phyloP scores from a whole-genome alignment of 176 grass and related monocot species.

The Microstegium vimineum region DNA sequence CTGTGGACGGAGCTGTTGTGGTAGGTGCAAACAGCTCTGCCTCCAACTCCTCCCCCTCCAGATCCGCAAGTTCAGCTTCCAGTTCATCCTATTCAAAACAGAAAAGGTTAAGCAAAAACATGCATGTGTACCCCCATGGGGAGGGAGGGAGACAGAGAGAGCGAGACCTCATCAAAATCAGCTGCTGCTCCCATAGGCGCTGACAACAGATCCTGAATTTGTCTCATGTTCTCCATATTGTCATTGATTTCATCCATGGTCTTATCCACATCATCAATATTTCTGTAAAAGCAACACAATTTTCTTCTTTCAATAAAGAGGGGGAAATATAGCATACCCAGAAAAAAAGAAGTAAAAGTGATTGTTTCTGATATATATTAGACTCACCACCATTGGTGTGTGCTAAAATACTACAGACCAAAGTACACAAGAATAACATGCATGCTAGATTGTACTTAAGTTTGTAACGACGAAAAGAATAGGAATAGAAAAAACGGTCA shows the following conservation, averaged over 20 bases:
- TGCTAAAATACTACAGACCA: background rate
- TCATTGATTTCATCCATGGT: slow-evolving; percentile 99
- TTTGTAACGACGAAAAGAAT: background rate
- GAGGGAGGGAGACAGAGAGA: background rate
- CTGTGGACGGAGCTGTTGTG: slow-evolving; percentile 46
- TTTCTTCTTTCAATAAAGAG: background rate
- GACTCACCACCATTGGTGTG: background rate
- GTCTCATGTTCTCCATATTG: slow-evolving; percentile 91
- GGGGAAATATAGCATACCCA: slow-evolving; percentile 10
- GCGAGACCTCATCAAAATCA: slow-evolving; percentile 94
- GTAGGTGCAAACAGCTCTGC: slow-evolving; percentile 71
- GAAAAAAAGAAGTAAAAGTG: background rate
- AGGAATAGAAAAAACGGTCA: background rate
- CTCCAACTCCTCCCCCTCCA: slow-evolving; percentile 81
- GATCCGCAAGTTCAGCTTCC: slow-evolving; percentile 84
- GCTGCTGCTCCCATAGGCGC: slow-evolving; percentile 72
- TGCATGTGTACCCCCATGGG: background rate
- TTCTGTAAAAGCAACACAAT: slow-evolving; percentile 44
- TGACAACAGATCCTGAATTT: slow-evolving; percentile 86
- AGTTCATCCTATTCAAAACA: slow-evolving; percentile 79
- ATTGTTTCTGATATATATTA: background rate
- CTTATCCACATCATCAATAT: slow-evolving; percentile 94
- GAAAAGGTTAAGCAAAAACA: slow-evolving; percentile 9
- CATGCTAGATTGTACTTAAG: background rate
- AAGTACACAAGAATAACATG: background rate